Percentiles rank a stretch among this genome's conserved stretches.
These are phyloP conservation scores for Calonectria pteridis DNA, from an alignment of 2,329 filamentous ascomycete species.

Conservation along the genomic window DNA sequence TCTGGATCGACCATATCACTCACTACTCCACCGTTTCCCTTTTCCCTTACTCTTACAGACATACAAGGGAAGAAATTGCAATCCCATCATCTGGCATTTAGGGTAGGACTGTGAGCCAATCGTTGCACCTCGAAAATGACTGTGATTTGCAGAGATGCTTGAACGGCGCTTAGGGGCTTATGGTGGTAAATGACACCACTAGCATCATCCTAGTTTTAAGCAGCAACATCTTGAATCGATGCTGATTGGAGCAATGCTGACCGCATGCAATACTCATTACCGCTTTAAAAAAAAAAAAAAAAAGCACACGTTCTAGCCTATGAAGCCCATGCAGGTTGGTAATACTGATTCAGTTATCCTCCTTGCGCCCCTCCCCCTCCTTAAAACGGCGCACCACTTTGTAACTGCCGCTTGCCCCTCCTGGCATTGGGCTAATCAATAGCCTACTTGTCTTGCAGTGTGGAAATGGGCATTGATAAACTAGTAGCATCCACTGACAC, in stretches of 20 bases:
- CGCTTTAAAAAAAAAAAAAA: background rate
- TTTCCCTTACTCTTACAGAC: too few relatives aligned
- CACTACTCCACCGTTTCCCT: background rate
- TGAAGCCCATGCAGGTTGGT: background rate
- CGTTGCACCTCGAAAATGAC: background rate
- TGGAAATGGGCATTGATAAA: background rate
- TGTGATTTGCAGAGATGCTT: background rate
- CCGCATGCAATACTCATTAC: background rate
- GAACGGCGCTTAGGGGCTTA: background rate
- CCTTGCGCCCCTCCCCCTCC: background rate
- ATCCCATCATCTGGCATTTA: background rate
- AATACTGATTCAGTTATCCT: background rate
- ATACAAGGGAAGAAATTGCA: background rate
- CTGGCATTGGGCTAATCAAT: background rate
- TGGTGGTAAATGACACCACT: background rate
- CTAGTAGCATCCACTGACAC: background rate
- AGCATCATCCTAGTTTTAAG: background rate
- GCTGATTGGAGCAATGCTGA: background rate
- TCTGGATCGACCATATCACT: background rate
- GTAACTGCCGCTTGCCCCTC: background rate
- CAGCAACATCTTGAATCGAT: background rate
- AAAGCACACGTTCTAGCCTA: background rate
- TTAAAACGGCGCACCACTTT: background rate
- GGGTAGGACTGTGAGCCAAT: background rate
- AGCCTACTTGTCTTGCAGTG: background rate